A percentile compares a stretch with the other conserved stretches of the same genome.
Conservation (phyloP, 306 rosid genomes). For the Castanopsis chinensis region DNA sequence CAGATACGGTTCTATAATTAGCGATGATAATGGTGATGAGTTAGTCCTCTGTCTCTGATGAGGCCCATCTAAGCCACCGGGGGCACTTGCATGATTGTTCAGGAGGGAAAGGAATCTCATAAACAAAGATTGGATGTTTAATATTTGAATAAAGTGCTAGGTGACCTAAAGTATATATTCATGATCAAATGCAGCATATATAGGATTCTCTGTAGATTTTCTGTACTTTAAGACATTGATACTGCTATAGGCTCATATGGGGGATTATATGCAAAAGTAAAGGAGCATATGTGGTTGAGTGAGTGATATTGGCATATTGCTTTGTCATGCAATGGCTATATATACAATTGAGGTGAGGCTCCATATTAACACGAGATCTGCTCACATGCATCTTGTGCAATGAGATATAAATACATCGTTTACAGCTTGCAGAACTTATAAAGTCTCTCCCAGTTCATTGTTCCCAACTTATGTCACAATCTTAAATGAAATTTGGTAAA, state of each 20-base stretch:
- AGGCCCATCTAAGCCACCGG: too few relatives aligned
- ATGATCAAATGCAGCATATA: too few relatives aligned
- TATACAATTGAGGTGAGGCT: too few relatives aligned
- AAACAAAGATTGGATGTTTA: too few relatives aligned
- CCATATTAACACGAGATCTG: neutral
- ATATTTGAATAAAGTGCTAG: too few relatives aligned
- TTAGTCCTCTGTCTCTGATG: too few relatives aligned
- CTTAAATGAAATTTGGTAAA: neutral
- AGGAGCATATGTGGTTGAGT: neutral
- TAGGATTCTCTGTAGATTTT: too few relatives aligned
- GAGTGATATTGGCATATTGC: neutral
- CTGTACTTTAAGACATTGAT: neutral
- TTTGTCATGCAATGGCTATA: neutral
- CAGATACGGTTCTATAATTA: too few relatives aligned
- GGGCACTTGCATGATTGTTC: too few relatives aligned
- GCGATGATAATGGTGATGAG: too few relatives aligned
- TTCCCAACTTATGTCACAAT: neutral
- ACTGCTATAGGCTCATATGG: neutral
- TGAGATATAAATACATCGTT: neutral
- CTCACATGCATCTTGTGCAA: neutral
- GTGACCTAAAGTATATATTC: too few relatives aligned
- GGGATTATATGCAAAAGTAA: neutral
- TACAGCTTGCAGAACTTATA: neutral
- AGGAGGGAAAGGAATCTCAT: too few relatives aligned
- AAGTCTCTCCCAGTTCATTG: neutral